phyloP scores from a whole-genome alignment of 2,329 filamentous ascomycete species.

The Penicillium sp. region DNA sequence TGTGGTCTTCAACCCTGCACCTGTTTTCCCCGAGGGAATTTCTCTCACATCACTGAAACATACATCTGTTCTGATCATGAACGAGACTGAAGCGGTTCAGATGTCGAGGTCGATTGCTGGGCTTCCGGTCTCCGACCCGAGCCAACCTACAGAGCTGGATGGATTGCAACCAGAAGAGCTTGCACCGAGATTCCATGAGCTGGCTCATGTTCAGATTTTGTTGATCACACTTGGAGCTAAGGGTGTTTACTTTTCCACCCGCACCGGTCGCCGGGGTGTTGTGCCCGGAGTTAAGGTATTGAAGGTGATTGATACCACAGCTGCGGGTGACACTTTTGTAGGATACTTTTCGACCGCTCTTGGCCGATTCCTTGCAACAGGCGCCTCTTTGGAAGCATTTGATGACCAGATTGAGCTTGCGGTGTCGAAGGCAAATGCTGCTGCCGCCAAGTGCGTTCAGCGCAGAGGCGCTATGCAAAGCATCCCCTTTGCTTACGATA shows the following conservation, averaged over 20 bases:
- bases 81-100: conserved; percentile 32
- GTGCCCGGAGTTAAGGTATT: conserved; percentile 23
- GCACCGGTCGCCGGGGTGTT: conserved; percentile 15
- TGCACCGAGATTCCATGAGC: conserved; percentile 22
- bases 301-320: conserved; percentile 27
- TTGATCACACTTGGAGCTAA: conserved; percentile 28
- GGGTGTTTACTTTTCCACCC: conserved; percentile 27
- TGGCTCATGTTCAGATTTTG: conserved; percentile 21
- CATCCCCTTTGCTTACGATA: conserved; percentile 27
- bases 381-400: conserved; percentile 14
- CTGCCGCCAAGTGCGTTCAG: conserved; percentile 26
- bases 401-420: conserved; percentile 20
- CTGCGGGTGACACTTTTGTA: conserved; percentile 27
- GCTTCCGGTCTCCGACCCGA: conserved; percentile 13
- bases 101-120: conserved; percentile 24
- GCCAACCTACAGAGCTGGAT: conserved; percentile 9
- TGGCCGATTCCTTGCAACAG: conserved; percentile 21
- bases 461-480: conserved; percentile 24
- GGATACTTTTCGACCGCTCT: conserved; percentile 26
- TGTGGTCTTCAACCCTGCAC: conserved; percentile 81
- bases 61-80: conserved; percentile 27
- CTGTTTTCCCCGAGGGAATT: conserved; percentile 71
- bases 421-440: conserved; percentile 21
- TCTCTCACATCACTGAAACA: conserved; percentile 44
- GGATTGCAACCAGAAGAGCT: conserved; percentile 18